Evolutionary conservation across 495 filamentous ascomycete genomes (phyloP).

Genomic region (Aspergillus bertholletiae): DNA sequence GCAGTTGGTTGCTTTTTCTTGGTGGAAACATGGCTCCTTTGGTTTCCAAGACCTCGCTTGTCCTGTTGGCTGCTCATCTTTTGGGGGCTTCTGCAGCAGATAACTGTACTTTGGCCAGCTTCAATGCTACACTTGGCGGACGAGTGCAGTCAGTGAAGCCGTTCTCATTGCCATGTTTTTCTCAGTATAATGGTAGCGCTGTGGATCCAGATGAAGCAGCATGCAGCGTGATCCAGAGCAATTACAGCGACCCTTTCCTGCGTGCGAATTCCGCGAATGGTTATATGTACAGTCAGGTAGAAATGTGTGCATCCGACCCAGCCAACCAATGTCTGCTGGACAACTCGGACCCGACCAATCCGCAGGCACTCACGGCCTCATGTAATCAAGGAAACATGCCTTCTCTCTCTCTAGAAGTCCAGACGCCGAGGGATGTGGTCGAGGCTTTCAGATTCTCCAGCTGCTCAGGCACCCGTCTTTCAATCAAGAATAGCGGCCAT

Average conservation of each 20-base stretch:
- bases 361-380: conserved; percentile 9
- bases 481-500: conserved; percentile 57
- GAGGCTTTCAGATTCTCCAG: conserved; percentile 13
- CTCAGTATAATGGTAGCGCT: conserved; percentile 27
- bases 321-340: conserved; percentile 36
- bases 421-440: conserved; percentile 11
- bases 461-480: conserved; percentile 14
- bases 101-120: conserved; percentile 4
- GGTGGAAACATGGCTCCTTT: not conserved
- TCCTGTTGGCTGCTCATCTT: not conserved
- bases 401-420: conserved; percentile 15
- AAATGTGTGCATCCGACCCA: conserved; percentile 34
- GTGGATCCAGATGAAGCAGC: conserved; percentile 18
- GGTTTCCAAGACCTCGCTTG: not conserved
- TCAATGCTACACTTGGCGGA: conserved; percentile 13
- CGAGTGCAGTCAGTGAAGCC: conserved; percentile 11
- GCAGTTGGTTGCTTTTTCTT: not conserved
- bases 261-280: conserved; percentile 26
- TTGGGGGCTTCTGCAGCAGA: not conserved
- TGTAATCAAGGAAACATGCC: conserved; percentile 22
- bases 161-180: conserved; percentile 21
- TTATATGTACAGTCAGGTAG: conserved; percentile 37
- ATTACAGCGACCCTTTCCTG: conserved; percentile 26
- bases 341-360: conserved; percentile 19
- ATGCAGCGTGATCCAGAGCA: conserved; percentile 27